Percentiles rank a stretch among this genome's conserved stretches.
These are phyloP conservation scores for Penicillium sp. DNA, from an alignment of 2,329 filamentous ascomycete species.

Conservation along the genomic window DNA sequence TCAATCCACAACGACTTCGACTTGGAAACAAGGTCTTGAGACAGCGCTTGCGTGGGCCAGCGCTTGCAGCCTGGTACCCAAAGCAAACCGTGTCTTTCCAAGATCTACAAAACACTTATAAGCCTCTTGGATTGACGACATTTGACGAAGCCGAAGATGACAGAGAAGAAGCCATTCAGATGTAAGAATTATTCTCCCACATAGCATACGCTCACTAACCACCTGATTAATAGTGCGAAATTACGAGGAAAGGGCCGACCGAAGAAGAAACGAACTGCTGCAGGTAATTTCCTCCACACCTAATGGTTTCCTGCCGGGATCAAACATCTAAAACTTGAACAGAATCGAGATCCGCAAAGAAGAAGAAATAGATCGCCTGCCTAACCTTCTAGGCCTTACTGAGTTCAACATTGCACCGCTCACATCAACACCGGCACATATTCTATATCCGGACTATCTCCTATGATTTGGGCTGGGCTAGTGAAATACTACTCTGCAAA, in stretches of 20 bases:
- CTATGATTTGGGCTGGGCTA: not conserved
- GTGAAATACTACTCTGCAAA: not conserved
- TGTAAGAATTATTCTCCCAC: slow-evolving; percentile 47
- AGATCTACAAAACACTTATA: slow-evolving; percentile 71
- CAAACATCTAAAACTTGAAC: slow-evolving; percentile 1
- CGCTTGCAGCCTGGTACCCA: slow-evolving; percentile 85
- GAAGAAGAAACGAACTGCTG: slow-evolving; percentile 75
- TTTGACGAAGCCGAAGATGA: slow-evolving; percentile 78
- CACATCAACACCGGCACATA: not conserved
- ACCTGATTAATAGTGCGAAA: slow-evolving; percentile 59
- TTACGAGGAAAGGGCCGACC: slow-evolving; percentile 81
- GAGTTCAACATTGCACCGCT: not conserved
- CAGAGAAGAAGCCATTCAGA: slow-evolving; percentile 64
- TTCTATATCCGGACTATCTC: too few species aligned
- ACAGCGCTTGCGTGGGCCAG: slow-evolving; percentile 80
- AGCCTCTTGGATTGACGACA: slow-evolving; percentile 62
- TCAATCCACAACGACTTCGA: slow-evolving; percentile 79
- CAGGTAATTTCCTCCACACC: slow-evolving; percentile 32
- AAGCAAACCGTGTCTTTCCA: slow-evolving; percentile 68
- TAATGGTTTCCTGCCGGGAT: not conserved
- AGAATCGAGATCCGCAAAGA: slow-evolving; percentile 29
- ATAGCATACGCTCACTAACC: not conserved
- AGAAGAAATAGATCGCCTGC: slow-evolving; percentile 25
- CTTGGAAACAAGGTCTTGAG: slow-evolving; percentile 90
- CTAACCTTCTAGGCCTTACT: not conserved